These are phyloP conservation scores for Fusarium mexicanum DNA, from an alignment of 2,329 filamentous ascomycete genomes.

Conservation along the genomic window DNA sequence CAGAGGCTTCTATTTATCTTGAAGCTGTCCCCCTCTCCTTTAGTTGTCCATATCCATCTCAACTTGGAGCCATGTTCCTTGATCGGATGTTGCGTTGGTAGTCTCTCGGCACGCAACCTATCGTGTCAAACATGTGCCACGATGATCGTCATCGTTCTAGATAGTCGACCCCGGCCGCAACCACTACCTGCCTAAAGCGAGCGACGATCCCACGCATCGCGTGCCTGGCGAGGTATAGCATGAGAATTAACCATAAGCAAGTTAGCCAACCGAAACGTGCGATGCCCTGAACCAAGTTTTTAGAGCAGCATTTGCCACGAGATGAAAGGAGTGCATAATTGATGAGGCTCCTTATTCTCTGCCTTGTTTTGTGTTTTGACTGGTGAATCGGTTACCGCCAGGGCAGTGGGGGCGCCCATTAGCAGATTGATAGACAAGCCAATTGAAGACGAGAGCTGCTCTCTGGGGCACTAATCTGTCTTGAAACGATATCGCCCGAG, in stretches of 20 bases:
- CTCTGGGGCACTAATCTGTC: neutral
- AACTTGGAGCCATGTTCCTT: neutral
- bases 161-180: conserved; percentile 17
- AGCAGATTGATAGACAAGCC: conserved; percentile 19
- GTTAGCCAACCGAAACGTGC: conserved; percentile 21
- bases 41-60: neutral
- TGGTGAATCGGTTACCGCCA: conserved; percentile 32
- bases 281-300: neutral
- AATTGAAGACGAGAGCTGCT: conserved; percentile 7
- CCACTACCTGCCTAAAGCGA: conserved; percentile 35
- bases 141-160: conserved; percentile 23
- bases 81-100: neutral
- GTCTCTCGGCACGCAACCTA: conserved; percentile 21
- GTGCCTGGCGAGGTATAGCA: conserved; percentile 28
- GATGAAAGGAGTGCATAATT: conserved; percentile 30
- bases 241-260: conserved; percentile 11
- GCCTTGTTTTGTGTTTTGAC: conserved; percentile 11
- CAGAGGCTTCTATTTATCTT: conserved; percentile 31
- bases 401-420: conserved; percentile 22
- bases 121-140: conserved; percentile 26
- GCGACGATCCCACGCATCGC: conserved; percentile 17
- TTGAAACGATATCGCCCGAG: conserved; percentile 25
- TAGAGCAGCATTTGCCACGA: conserved; percentile 3
- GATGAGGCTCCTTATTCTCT: conserved; percentile 7
- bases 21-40: neutral